A percentile compares a stretch with the other conserved stretches of the same genome.
These are phyloP conservation scores for Drechslerella dactyloides DNA, from an alignment of 2,329 filamentous ascomycete genomes.

Conservation along the genomic window DNA sequence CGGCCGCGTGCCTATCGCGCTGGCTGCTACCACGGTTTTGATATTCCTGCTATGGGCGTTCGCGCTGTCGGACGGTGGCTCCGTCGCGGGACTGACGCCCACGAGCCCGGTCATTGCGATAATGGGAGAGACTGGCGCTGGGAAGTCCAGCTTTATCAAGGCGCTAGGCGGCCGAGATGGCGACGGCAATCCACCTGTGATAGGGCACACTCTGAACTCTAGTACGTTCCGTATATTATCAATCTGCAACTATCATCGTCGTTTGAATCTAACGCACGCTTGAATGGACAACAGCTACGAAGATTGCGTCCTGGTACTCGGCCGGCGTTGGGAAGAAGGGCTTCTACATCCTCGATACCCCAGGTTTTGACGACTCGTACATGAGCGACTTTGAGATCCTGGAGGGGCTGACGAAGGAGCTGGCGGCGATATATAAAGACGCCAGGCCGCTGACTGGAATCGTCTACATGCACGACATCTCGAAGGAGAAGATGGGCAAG, in stretches of 20 bases:
- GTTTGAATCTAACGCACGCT: neutral
- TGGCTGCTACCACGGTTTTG: neutral
- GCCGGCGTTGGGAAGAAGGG: conserved; percentile 22
- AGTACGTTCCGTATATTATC: conserved; percentile 21
- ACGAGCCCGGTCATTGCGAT: conserved; percentile 52
- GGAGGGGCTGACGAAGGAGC: conserved; percentile 33
- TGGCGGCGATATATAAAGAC: conserved; percentile 28
- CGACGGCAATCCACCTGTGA: conserved; percentile 20
- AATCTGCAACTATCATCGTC: conserved; percentile 22
- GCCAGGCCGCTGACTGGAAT: conserved; percentile 33
- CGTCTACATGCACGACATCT: conserved; percentile 45
- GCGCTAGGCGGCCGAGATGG: conserved; percentile 49
- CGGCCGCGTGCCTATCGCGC: neutral
- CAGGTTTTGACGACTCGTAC: conserved; percentile 52
- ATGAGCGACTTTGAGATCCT: conserved; percentile 51
- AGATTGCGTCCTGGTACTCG: conserved; percentile 41
- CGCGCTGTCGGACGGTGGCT: neutral
- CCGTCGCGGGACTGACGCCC: conserved; percentile 16
- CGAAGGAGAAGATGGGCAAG: conserved; percentile 46
- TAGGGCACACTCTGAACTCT: conserved; percentile 41
- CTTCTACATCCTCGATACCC: conserved; percentile 51
- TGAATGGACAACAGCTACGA: conserved; percentile 39
- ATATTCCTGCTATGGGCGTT: conserved; percentile 4
- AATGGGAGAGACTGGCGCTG: conserved; percentile 55
- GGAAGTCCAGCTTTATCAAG: conserved; percentile 53